Percentiles rank a stretch among this genome's conserved stretches.
Conservation (phyloP, 306 rosid genomes). For the Vigna unguiculata region DNA sequence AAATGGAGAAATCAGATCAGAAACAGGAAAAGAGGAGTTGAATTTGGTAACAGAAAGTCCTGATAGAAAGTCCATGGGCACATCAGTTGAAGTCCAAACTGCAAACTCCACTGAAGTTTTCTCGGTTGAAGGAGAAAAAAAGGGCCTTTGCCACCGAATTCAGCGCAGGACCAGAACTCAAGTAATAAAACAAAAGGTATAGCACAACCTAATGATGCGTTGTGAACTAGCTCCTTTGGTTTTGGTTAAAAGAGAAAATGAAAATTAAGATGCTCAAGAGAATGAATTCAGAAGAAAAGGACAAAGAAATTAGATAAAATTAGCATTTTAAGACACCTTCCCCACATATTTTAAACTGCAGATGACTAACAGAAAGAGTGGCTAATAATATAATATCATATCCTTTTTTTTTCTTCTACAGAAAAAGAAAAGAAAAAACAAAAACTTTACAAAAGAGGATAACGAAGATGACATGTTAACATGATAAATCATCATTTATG, state of each 20-base stretch:
- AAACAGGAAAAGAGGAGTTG: conserved; percentile 43
- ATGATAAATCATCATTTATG: conserved; percentile 1
- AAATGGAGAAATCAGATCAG: conserved; percentile 43
- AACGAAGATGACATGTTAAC: conserved; percentile 27
- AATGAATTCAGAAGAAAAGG: conserved; percentile 29
- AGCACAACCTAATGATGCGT: conserved; percentile 20
- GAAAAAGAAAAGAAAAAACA: background rate
- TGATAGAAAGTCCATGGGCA: conserved; percentile 60
- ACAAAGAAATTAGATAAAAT: conserved; percentile 27
- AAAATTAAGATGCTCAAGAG: conserved; percentile 10
- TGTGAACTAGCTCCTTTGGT: conserved; percentile 14
- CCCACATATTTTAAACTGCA: background rate
- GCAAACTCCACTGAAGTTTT: conserved; percentile 70
- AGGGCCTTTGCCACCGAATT: conserved; percentile 46
- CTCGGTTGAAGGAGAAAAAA: conserved; percentile 63
- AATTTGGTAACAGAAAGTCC: conserved; percentile 54
- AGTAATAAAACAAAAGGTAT: conserved; percentile 69
- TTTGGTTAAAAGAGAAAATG: conserved; percentile 5
- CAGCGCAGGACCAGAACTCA: conserved; percentile 64
- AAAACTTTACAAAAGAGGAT: background rate
- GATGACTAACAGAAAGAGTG: conserved; percentile 21
- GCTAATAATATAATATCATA: conserved; percentile 29
- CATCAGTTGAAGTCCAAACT: conserved; percentile 79
- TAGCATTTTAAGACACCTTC: conserved; percentile 21
- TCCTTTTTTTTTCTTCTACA: background rate